Evolutionary conservation across 441 rosid species (phyloP), one percentile per base, ranked within the genome.

Genomic region (Pelargonium hybrid): DNA sequence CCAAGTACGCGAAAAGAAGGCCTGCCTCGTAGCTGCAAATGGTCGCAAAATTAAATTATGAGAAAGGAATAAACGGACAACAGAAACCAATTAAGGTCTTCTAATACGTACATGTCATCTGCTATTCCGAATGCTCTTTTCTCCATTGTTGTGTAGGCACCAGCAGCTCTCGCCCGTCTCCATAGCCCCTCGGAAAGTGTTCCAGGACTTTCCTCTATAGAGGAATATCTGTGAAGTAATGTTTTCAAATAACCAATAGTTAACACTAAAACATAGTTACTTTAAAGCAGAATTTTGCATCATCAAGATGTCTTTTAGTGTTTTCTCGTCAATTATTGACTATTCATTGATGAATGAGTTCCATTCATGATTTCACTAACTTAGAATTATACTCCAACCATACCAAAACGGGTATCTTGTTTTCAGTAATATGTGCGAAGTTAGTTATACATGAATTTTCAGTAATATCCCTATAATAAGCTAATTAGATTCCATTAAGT

Each of bases 111-210:
- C 97, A 93, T 87, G 84, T 90, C 98, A 79, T 93, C 98, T 61
- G 98, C 97, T 79, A 93, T 82, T 79, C 93, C 98, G 43, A 90
- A 93, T 70, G 91, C 81, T 80, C 91, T 82, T 79, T 85, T 93
- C 88, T 93, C 97, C 75, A 86, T 78, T 61, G 85, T 68, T 31
- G 93, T 80, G 76, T 77, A 82, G 80, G 88, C 96, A 71, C 97
- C 92, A 71, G 94, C 89, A 72, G 83, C 82, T 75, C 78, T 78
- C 79, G 96, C 97, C 76, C 97, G 85, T 83, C 94, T 89, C 97
- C 98, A 93, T 62, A 93, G 92, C 67, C 86, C 87, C 80, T 85
- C 89, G 37, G 93, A 83, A 8, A 93, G 79, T 75, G 82, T 69
- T 75, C 84, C 82, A 70, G 73, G 68, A 76, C 81, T 84, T 65